Evolutionary conservation across 371 early-diverging fungal genomes (phyloP), one percentile per base, ranked within the genome.

Genomic region (Actinomortierella wolfii): DNA sequence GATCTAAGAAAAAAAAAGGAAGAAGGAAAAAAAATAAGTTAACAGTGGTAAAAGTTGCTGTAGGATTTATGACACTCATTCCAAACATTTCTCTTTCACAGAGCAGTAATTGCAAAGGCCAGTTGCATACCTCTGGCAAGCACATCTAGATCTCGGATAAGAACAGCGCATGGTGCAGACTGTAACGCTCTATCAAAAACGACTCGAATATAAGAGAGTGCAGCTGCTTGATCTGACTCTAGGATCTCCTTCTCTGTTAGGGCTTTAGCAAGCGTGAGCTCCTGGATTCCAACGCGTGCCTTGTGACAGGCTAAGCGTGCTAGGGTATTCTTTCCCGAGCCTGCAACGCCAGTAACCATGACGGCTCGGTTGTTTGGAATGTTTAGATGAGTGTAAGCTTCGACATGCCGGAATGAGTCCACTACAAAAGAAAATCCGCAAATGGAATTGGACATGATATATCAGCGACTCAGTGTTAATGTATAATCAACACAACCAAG

Each of bases 351-450:
- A 24, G 67, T 62, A 28, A 73, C 41, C 21, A 73, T 51, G 0
- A 51, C 60, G 2, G 67, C 63, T 44, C 66, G 66, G n/a, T 46
- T 67, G 60, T 67, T 73, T 14, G 73, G 73, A 42, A 73, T 73
- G 45, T 51, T 56, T 23, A 73, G 48, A 1, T 52, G 55, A 21
- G 45, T 51, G 29, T 73, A 73, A 7, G 73, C 66, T 7, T 66
- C 57, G 3, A 29, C 55, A 3, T 49, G 56, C 15, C 45, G 41
- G 20, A 67, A 62, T 1, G 63, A 62, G 14, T 73, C 73, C 28
- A 42, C 73, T 73, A 45, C 0, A 18, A 28, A 18, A 11, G 34
- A 11, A 11, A 34, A 34, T 34, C 34, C 7, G 7, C 34, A 34
- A 6, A 11, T 34, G 34, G 7, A 34, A 4, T 11, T 34, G 4